phyloP scores from a whole-genome alignment of 306 rosid species.

The Abrus precatorius region DNA sequence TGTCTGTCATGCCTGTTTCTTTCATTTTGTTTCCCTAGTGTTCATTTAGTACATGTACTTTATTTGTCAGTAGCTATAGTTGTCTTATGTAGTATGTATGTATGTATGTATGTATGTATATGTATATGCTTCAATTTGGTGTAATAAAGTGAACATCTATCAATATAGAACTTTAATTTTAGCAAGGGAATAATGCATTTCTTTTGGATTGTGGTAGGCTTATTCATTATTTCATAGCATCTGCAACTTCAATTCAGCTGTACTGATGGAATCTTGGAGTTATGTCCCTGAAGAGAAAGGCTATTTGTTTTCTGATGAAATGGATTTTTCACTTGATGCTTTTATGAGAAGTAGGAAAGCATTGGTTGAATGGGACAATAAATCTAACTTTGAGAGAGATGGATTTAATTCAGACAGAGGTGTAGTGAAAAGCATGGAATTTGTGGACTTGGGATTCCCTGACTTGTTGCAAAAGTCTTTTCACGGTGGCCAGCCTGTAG shows the following conservation, averaged over 20 bases:
- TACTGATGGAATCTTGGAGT: conserved; percentile 81
- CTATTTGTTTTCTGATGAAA: conserved; percentile 66
- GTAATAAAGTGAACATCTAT: conserved; percentile 7
- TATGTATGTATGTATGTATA: neutral
- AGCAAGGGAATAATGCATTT: conserved; percentile 49
- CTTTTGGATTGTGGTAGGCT: conserved; percentile 52
- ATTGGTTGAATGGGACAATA: conserved; percentile 67
- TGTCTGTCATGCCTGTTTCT: conserved; percentile 35
- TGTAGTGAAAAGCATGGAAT: conserved; percentile 59
- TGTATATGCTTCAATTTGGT: conserved; percentile 33
- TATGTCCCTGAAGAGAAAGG: conserved; percentile 66
- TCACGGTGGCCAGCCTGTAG: conserved; percentile 52
- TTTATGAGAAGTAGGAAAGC: conserved; percentile 60
- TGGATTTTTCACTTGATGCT: conserved; percentile 69
- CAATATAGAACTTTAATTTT: conserved; percentile 23
- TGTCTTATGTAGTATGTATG: neutral
- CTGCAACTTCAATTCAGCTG: conserved; percentile 44
- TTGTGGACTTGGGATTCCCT: conserved; percentile 66
- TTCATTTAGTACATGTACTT: conserved; percentile 37
- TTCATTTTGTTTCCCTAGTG: conserved; percentile 32
- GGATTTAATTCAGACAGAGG: conserved; percentile 59
- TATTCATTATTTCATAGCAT: conserved; percentile 36
- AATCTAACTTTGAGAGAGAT: conserved; percentile 56
- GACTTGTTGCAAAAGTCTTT: conserved; percentile 59
- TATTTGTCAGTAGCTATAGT: conserved; percentile 3